Evolutionary conservation across 345 rosid genomes (phyloP), one percentile per base, ranked within the genome.

Genomic region (Ceriops zippeliana): DNA sequence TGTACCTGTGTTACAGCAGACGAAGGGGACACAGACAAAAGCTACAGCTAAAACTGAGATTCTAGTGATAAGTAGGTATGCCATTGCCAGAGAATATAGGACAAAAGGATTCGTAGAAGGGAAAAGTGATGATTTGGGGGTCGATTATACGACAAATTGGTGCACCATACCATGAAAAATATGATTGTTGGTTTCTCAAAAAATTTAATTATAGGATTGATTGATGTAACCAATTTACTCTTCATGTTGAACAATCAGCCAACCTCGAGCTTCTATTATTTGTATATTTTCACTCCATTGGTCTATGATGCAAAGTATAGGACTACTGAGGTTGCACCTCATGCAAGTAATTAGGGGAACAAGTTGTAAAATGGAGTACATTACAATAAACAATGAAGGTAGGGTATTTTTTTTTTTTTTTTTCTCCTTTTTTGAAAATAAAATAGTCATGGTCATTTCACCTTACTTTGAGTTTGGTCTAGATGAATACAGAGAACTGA

Each of bases 71-170:
- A 60, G 22, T 54, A 67, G 63, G 27, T 70, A 51, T 59, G 85
- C 88, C 96, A 89, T 92, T 72, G 28, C 70, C 38, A 78, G 69
- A 72, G 74, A 62, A 52, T 58, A 20, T n/a, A 38, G 58, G 26
- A 42, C 8, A 65, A 2, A 22, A 62, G 21, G 82, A 65, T 35
- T 74, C 51, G 62, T 70, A 35, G 63, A 66, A 28, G 37, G 56
- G 58, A 57, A 78, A 22, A 54, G 73, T 22, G 22, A 15, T 24
- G 62, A 70, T 62, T 27, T 70, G 30, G 52, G 37, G 71, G 42
- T 37, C 47, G 21, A 63, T 7, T 82, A 82, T 69, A 82, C 27
- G 5, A 6, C 61, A 72, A 56, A 19, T 52, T 16, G 37, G 57
- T 54, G 65, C 66, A 61, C 71, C 62, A 63, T 35, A 63, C 3